Conservation (phyloP, 78 protist species). For the Guillardia theta region DNA sequence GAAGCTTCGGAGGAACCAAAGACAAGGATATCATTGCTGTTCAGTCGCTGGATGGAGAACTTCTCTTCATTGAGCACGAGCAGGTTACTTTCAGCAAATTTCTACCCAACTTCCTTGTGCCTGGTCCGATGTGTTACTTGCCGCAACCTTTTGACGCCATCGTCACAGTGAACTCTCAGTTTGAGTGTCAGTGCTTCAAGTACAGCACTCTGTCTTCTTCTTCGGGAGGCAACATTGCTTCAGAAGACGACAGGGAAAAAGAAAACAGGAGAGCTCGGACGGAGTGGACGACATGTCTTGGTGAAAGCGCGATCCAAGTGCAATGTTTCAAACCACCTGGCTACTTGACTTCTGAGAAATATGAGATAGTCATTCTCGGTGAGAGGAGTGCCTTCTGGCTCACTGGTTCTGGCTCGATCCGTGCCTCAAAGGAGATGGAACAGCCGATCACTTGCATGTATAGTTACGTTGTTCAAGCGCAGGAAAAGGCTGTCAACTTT, state of each 20-base stretch:
- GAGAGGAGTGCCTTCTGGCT: slow-evolving; percentile 30
- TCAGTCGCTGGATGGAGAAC: slow-evolving; percentile 72
- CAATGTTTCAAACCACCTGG: not conserved
- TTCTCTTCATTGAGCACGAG: slow-evolving; percentile 61
- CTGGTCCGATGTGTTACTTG: slow-evolving; percentile 65
- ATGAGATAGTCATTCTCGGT: slow-evolving; percentile 49
- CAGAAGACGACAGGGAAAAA: not conserved
- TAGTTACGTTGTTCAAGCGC: too few relatives aligned
- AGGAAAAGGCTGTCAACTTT: too few relatives aligned
- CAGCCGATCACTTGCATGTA: not conserved
- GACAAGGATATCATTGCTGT: slow-evolving; percentile 48
- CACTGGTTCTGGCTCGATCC: slow-evolving; percentile 44
- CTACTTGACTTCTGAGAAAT: not conserved
- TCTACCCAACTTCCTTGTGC: slow-evolving; percentile 58
- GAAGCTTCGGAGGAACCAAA: slow-evolving; percentile 51
- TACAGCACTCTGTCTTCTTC: not conserved
- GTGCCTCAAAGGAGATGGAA: not conserved
- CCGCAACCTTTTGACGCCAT: slow-evolving; percentile 19
- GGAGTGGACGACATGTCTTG: not conserved
- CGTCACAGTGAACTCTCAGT: slow-evolving; percentile 45
- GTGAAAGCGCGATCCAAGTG: not conserved
- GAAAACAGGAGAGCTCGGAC: not conserved
- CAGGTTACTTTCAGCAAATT: not conserved
- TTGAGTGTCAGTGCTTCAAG: slow-evolving; percentile 44
- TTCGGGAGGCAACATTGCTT: not conserved